Percentiles rank a stretch among this genome's conserved stretches.
These are phyloP conservation scores for Metschnikowia noctiluminum DNA, from an alignment of 805 yeast genomes.

Conservation along the genomic window DNA sequence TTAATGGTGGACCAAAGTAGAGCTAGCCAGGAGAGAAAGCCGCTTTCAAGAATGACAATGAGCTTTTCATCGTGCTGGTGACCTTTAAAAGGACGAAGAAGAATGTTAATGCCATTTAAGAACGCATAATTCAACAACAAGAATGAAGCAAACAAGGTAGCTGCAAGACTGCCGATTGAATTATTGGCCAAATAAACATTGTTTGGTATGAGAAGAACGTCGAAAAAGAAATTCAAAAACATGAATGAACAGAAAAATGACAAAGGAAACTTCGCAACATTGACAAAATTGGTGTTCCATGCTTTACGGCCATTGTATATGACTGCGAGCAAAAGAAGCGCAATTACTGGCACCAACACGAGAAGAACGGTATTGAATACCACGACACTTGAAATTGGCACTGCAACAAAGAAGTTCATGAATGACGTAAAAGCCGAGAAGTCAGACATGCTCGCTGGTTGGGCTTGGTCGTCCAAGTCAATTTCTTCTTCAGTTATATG, in stretches of 20 bases:
- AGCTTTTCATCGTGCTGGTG: slow-evolving; percentile 51
- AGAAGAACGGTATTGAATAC: slow-evolving; percentile 52
- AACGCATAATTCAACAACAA: slow-evolving; percentile 54
- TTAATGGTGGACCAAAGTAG: slow-evolving; percentile 48
- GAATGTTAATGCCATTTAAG: slow-evolving; percentile 42
- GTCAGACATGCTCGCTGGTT: slow-evolving; percentile 23
- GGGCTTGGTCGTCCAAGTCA: slow-evolving; percentile 26
- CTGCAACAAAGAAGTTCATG: slow-evolving; percentile 53
- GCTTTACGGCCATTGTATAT: slow-evolving; percentile 45
- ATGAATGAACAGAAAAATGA: slow-evolving; percentile 37
- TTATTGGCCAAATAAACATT: slow-evolving; percentile 38
- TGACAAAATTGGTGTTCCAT: slow-evolving; percentile 43
- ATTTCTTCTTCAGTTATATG: slow-evolving; percentile 36
- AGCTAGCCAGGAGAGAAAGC: slow-evolving; percentile 54
- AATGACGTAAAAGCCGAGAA: slow-evolving; percentile 65
- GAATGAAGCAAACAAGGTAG: slow-evolving; percentile 43
- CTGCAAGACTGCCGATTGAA: slow-evolving; percentile 36
- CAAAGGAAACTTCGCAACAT: slow-evolving; percentile 56
- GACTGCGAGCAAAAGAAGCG: slow-evolving; percentile 44
- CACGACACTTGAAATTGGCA: slow-evolving; percentile 49
- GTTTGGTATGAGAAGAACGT: slow-evolving; percentile 16
- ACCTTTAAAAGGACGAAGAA: slow-evolving; percentile 32
- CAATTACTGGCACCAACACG: slow-evolving; percentile 51
- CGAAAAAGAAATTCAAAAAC: slow-evolving; percentile 23
- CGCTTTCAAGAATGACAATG: slow-evolving; percentile 51